Evolutionary conservation across 768 basidiomycete genomes (phyloP).

Genomic region (Pleurotus tuoliensis): DNA sequence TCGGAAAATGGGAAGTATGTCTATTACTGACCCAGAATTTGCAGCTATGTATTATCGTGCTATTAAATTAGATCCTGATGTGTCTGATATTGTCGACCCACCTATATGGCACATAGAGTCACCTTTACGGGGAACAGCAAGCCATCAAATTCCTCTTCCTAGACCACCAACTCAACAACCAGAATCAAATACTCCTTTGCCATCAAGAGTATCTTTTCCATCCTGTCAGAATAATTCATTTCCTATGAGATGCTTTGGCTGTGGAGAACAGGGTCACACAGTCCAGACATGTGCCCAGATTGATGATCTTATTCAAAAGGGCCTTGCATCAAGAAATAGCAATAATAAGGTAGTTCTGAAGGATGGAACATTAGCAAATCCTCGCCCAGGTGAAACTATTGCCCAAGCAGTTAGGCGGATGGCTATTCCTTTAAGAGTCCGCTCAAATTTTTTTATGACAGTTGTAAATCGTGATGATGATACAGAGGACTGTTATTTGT

Average conservation of each 20-base stretch:
- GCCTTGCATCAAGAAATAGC: neutral
- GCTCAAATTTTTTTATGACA: neutral
- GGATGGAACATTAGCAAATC: neutral
- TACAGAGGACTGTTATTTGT: neutral
- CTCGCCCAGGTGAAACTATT: neutral
- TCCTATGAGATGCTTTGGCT: conserved; percentile 1
- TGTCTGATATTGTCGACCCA: neutral
- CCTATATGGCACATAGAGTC: neutral
- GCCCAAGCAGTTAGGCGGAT: neutral
- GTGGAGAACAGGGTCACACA: neutral
- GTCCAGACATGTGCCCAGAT: neutral
- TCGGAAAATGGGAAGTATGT: conserved; percentile 3
- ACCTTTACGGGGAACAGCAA: too few species aligned
- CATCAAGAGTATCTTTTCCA: neutral
- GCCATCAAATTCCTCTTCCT: neutral
- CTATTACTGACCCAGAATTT: conserved; percentile 5
- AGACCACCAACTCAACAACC: neutral
- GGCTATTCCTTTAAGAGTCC: neutral
- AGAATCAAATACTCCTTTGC: neutral
- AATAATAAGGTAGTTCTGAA: neutral
- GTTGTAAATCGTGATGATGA: neutral
- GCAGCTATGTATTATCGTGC: conserved; percentile 8
- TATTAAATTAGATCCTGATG: conserved; percentile 2
- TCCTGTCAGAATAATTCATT: neutral
- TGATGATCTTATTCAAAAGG: neutral